Base-by-base conservation (phyloP, 1,139 yeast species). In the Hemisphaericaspora xylofermentans region DNA sequence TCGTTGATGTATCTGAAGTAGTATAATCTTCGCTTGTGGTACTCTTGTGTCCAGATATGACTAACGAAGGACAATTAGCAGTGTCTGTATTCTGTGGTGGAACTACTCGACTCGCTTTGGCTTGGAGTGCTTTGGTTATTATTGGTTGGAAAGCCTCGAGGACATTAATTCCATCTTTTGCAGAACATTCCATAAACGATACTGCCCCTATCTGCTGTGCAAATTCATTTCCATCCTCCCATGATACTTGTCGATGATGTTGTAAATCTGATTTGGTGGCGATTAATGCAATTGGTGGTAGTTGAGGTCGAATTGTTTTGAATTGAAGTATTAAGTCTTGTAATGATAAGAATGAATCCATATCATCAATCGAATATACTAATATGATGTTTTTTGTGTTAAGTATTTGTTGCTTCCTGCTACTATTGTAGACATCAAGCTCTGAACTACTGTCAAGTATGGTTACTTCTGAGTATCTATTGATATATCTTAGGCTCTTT, bases 241-340 rank as follows among this genome's bases (percentile, higher is more conserved):
- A 54, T 16, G 52, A 43, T 2, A 67, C 67, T 36, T 59, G 64
- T 31, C 70, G 50, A 17, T 51, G 52, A 1, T 43, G 43, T 15
- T 52, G 60, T 21, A 52, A 41, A 40, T 71, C 75, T 15, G 56
- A 40, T 42, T 64, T 65, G n/a, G 68, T 51, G 0, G 66, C 74
- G 10, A 62, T 65, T 13, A 70, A 46, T 2, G 59, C 58, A 5
- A 64, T 46, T 0, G 71, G 69, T 3, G 71, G 70, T 31, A 57
- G 48, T 2, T 45, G 48, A 1, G 45, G 49, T 27, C 62, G 42
- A 13, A 61, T 36, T n/a, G 50, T 46, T 21, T 34, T 29, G 2
- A 65, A 42, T 13, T 60, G 46, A 4, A 62, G 59, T 31, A 49
- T 53, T 19, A 56, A 39, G 21, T 68, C 71, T 32, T 63, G 63